Conservation (phyloP, 1,284 basidiomycete species). For the Trametes versicolor region DNA sequence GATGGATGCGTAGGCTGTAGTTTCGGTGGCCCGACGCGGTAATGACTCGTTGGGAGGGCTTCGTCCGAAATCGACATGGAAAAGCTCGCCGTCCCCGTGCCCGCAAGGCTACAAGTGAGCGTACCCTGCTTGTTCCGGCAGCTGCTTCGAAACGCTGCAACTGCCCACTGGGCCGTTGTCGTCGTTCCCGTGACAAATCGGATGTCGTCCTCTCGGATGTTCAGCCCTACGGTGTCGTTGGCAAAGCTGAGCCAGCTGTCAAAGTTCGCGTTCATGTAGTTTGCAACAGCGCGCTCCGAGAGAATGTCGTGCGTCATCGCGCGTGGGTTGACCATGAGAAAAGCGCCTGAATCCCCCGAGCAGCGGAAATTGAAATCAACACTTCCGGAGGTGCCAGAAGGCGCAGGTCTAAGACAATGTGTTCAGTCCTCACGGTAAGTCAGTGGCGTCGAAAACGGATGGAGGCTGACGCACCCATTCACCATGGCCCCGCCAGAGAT, state of each 20-base stretch:
- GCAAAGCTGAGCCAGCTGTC: constrained; percentile 16
- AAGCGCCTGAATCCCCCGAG: constrained; percentile 6
- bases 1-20: no score
- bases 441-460: no score
- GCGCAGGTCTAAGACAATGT: no score
- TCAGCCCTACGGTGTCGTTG: background rate
- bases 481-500: no score
- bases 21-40: constrained; percentile 1
- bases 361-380: constrained; percentile 4
- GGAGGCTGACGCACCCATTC: no score
- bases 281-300: constrained; percentile 9
- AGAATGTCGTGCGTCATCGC: constrained; percentile 7
- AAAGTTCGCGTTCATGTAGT: constrained; percentile 13
- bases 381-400: background rate
- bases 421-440: no score
- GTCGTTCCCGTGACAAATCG: constrained; percentile 22
- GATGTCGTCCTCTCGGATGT: constrained; percentile 8
- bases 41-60: background rate
- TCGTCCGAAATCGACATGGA: constrained; percentile 4
- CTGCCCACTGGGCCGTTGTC: constrained; percentile 19
- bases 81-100: background rate
- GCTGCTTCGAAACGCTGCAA: constrained; percentile 19
- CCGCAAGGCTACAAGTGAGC: background rate
- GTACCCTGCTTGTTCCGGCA: background rate
- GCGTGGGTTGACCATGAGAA: constrained; percentile 3